Evolutionary conservation across 2,329 filamentous ascomycete genomes (phyloP).

Genomic region (Talaromyces sp.): DNA sequence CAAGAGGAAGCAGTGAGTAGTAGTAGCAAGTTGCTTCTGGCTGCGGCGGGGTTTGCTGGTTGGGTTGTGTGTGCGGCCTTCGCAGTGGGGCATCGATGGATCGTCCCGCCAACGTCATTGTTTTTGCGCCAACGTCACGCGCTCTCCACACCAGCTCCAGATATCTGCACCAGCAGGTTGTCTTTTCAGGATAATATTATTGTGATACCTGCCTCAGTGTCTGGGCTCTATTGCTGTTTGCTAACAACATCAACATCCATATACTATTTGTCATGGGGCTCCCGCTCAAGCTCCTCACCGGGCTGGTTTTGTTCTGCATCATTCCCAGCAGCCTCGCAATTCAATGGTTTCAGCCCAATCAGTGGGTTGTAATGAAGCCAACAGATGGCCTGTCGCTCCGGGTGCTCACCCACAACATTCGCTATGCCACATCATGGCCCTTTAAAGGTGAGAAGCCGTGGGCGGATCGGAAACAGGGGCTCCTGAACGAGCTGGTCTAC

Average conservation of each 20-base stretch:
- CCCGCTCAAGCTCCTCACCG: not conserved
- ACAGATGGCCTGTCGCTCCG: slow-evolving; percentile 36
- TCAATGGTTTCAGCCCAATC: not conserved
- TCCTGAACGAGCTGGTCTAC: slow-evolving; percentile 47
- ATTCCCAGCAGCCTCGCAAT: not conserved
- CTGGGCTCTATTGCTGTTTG: not conserved
- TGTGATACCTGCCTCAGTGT: too few relatives aligned
- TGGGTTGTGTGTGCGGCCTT: slow-evolving; percentile 9
- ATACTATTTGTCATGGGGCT: not conserved
- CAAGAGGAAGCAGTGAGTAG: not conserved
- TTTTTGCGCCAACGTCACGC: not conserved
- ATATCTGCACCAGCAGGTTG: too few relatives aligned
- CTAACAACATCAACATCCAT: not conserved
- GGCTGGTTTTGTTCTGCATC: slow-evolving; percentile 12
- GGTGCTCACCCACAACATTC: slow-evolving; percentile 54
- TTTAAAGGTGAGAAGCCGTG: slow-evolving; percentile 50
- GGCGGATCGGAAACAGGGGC: slow-evolving; percentile 40
- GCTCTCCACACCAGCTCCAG: not conserved
- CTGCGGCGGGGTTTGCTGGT: slow-evolving; percentile 6
- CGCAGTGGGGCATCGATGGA: slow-evolving; percentile 8
- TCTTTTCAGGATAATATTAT: too few relatives aligned
- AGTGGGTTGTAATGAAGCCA: slow-evolving; percentile 21
- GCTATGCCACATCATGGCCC: slow-evolving; percentile 49
- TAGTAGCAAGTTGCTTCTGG: not conserved
- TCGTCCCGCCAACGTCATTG: slow-evolving; percentile 7